Evolutionary conservation across 352 stramenopile genomes (phyloP), one percentile per base, ranked within the genome.

Genomic region (Thalassiosira allenii): DNA sequence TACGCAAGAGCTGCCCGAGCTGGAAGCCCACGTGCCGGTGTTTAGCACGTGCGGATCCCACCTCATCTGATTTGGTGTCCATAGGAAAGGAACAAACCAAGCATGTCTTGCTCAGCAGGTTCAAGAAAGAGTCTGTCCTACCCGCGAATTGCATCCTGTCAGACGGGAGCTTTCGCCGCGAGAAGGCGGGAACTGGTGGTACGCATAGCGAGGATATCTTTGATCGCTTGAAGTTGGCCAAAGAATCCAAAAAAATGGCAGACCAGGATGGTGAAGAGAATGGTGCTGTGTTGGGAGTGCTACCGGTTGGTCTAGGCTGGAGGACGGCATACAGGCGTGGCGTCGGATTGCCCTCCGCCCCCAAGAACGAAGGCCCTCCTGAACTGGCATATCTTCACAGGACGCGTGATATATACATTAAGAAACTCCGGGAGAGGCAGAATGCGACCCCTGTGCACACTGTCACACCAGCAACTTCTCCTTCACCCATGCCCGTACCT

Each of bases 1-100:
- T 41, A 44, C 53, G 53, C 34, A 65, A 77, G 25, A 65, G 41
- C 33, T 77, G 40, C 41, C 49, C 67, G 0, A 86, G 62, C 57
- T 95, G 90, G 90, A 85, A 85, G 41, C 70, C 84, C 14, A 84
- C 89, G 27, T 92, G 89, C 65, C 62, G 90, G 65, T 94, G 87
- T 44, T 75, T 95, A 37, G 74, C 91, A 65, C 66, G 88, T 51
- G 74, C 82, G 41, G 87, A 94, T 57, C 89, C 91, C 14, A 84
- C 78, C 12, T 89, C 89, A 1, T 58, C 73, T 14, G 91, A 94
- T 54, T 67, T 95, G 17, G 62, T 91, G 68, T 71, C 79, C 29
- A 56, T 94, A 33, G 82, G 87, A n/a, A 84, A 87, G 66, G 91
- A 94, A 59, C 91, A 95, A 71, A 90, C 83, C 12, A 87, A 89